These are phyloP conservation scores for Chrysopogon serrulatus DNA, from an alignment of 176 grass and related monocot genomes.

Conservation along the genomic window DNA sequence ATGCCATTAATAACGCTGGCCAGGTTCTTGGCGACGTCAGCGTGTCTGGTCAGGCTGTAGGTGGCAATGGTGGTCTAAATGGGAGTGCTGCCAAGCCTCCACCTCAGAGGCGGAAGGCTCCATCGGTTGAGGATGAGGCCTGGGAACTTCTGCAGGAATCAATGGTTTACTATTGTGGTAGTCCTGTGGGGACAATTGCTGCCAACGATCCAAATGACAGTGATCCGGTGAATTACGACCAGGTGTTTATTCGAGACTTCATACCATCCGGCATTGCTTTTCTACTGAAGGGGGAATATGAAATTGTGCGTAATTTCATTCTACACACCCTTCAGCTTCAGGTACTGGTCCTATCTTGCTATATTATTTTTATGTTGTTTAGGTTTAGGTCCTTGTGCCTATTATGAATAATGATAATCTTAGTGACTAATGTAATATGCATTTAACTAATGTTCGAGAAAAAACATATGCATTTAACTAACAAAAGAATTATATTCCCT, in stretches of 20 bases:
- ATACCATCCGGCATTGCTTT: slow-evolving; percentile 88
- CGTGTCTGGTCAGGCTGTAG: slow-evolving; percentile 29
- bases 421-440: not conserved
- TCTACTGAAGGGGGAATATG: slow-evolving; percentile 85
- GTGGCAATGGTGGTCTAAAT: slow-evolving; percentile 37
- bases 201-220: slow-evolving; percentile 79
- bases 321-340: slow-evolving; percentile 93
- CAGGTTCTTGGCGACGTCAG: slow-evolving; percentile 41
- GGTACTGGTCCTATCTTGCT: slow-evolving; percentile 29
- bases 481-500: not conserved
- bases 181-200: slow-evolving; percentile 86
- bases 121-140: slow-evolving; percentile 66
- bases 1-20: slow-evolving; percentile 35
- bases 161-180: slow-evolving; percentile 75
- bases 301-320: slow-evolving; percentile 88
- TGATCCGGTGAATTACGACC: slow-evolving; percentile 78
- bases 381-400: not conserved
- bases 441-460: not conserved
- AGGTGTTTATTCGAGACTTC: slow-evolving; percentile 89
- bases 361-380: not conserved
- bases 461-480: not conserved
- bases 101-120: slow-evolving; percentile 23
- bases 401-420: not conserved
- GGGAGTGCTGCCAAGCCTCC: slow-evolving; percentile 9
- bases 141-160: slow-evolving; percentile 76